Conservation (phyloP, 1,284 basidiomycete species). For the Trichosporon inkin region DNA sequence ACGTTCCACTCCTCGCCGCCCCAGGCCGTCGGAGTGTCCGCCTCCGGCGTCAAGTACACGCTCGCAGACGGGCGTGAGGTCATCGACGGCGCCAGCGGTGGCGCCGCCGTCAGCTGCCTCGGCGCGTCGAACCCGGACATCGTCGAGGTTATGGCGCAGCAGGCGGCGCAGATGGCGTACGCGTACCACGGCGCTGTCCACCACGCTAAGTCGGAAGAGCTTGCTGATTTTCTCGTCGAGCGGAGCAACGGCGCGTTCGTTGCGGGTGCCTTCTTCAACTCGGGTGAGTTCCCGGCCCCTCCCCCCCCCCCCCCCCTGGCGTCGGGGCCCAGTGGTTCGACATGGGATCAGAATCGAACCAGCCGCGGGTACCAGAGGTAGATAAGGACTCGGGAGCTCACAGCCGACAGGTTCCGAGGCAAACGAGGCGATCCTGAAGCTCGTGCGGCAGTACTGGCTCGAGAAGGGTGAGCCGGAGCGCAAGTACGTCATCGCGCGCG, state of each 20-base stretch:
- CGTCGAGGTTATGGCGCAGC: conserved; percentile 27
- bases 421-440: conserved; percentile 35
- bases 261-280: conserved; percentile 33
- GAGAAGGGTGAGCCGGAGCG: conserved; percentile 66
- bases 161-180: conserved; percentile 30
- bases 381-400: not conserved
- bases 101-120: conserved; percentile 74
- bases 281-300: conserved; percentile 17
- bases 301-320: too few relatives aligned
- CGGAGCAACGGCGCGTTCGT: conserved; percentile 27
- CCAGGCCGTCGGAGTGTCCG: conserved; percentile 15
- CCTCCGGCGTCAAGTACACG: conserved; percentile 25
- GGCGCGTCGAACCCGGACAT: conserved; percentile 65
- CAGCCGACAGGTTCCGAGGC: conserved; percentile 31
- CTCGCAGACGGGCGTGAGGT: conserved; percentile 26
- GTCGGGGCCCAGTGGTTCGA: too few relatives aligned
- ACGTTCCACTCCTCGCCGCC: conserved; percentile 16
- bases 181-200: conserved; percentile 30
- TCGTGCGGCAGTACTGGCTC: conserved; percentile 47
- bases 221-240: conserved; percentile 25
- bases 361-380: not conserved
- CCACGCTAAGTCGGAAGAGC: conserved; percentile 24
- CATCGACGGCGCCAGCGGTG: conserved; percentile 55
- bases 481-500: conserved; percentile 71
- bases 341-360: too few relatives aligned